A percentile compares a stretch with the other conserved stretches of the same genome.
phyloP scores from a whole-genome alignment of 345 rosid genomes.

The Fremontodendron californicum region DNA sequence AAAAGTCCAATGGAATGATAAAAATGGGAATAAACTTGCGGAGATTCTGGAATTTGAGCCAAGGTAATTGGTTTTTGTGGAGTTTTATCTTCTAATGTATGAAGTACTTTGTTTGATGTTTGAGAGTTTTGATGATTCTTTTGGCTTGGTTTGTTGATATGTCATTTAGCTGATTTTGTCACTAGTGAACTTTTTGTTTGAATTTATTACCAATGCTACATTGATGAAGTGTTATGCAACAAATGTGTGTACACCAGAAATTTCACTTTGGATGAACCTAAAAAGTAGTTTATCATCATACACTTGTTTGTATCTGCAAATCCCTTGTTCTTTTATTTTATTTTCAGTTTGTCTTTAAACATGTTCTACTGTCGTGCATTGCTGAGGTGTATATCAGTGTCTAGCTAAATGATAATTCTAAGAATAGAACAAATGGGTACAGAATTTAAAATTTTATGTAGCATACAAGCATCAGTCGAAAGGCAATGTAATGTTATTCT shows the following conservation, averaged over 20 bases:
- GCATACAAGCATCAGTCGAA: background rate
- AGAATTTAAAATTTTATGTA: background rate
- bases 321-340: background rate
- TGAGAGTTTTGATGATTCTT: conserved; percentile 3
- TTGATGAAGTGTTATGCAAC: background rate
- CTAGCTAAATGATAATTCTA: conserved; percentile 1
- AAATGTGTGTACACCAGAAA: background rate
- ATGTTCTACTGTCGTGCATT: background rate
- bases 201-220: background rate
- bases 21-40: conserved; percentile 70
- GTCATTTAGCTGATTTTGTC: background rate
- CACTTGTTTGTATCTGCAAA: conserved; percentile 1
- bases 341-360: background rate
- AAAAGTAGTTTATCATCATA: background rate
- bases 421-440: background rate
- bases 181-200: conserved; percentile 4
- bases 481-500: background rate
- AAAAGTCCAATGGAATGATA: conserved; percentile 95
- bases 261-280: background rate
- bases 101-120: background rate
- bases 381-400: background rate
- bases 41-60: conserved; percentile 87
- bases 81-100: background rate
- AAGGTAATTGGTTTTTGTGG: conserved; percentile 42
- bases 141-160: conserved; percentile 8